Evolutionary conservation across 2,329 filamentous ascomycete species (phyloP).

Genomic region (Paecilomyces niveus): DNA sequence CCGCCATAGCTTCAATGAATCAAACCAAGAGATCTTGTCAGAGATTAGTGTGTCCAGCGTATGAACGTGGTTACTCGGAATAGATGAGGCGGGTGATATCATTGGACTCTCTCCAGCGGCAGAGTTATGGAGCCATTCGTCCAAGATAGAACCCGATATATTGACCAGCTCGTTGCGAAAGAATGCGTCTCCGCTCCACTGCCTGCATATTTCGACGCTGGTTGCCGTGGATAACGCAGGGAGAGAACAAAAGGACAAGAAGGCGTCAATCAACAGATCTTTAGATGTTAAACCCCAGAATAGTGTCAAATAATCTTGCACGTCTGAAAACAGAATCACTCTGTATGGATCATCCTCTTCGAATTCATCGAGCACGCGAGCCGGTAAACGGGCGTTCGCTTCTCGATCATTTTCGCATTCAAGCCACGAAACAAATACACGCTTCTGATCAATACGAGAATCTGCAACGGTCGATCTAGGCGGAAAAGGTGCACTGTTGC

Average conservation of each 20-base stretch:
- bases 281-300: constrained; percentile 25
- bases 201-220: constrained; percentile 19
- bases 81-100: constrained; percentile 25
- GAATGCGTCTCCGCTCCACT: constrained; percentile 50
- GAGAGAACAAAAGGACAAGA: constrained; percentile 60
- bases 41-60: constrained; percentile 52
- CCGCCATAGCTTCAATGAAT: constrained; percentile 27
- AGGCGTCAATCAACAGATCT: constrained; percentile 57
- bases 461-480: constrained; percentile 19
- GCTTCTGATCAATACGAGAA: constrained; percentile 13
- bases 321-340: constrained; percentile 71
- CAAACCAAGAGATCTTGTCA: constrained; percentile 41
- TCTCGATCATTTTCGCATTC: constrained; percentile 48
- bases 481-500: constrained; percentile 22
- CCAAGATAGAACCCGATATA: constrained; percentile 14
- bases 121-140: constrained; percentile 17
- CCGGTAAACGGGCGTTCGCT: constrained; percentile 52
- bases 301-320: constrained; percentile 53
- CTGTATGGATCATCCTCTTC: constrained; percentile 76
- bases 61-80: constrained; percentile 29
- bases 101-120: constrained; percentile 4
- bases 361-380: constrained; percentile 66
- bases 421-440: constrained; percentile 40
- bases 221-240: constrained; percentile 43
- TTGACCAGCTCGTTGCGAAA: constrained; percentile 36